Base-by-base conservation (phyloP, 768 basidiomycete species). In the Boletus speciosus region DNA sequence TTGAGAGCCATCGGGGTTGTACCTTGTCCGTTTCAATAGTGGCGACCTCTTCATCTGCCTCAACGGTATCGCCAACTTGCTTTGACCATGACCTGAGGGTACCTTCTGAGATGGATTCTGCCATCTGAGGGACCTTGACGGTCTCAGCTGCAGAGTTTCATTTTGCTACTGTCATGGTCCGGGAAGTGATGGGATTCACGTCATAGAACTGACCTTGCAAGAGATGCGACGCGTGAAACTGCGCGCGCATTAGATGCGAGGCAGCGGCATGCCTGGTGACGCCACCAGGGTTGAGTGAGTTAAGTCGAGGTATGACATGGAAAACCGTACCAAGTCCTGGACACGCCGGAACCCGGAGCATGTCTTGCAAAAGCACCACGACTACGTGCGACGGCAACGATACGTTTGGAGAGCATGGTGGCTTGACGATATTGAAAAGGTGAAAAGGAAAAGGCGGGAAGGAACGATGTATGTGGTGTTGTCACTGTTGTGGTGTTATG, bases 1-100 rank as follows among this genome's bases (percentile, higher is more conserved):
- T 15, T 2, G 31, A 48, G 10, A 31, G 39, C 39, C 7, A 44
- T 31, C 3, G 38, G 35, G 31, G 42, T 31, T 29, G 14, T 56
- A 92, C 96, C 88, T 98, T 98, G 80, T 99, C 96, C 8, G 96
- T 99, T 76, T 98, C 96, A 60, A 98, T 98, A 42, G 93, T 96
- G 15, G 93, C 96, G 40, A 99, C 80, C 75, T 99, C 96, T 74
- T 98, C 96, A 68, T 98, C 96, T 29, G 78, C 86, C 68, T 86
- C 82, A 52, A 98, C 94, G 54, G 76, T 80, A 68, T 99, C 96
- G 14, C 96, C 96, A 48, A 90, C 85, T 73, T 95, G 83, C 76
- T 98, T 98, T 61, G 82, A 78, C 93, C 93, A 99, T 27, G 89
- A 79, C 75, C 94, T 97, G 48, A 99, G 78, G 5, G 96, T 98